Base-by-base conservation (phyloP, 164 flowering plant species). In the Sextonia rubra region DNA sequence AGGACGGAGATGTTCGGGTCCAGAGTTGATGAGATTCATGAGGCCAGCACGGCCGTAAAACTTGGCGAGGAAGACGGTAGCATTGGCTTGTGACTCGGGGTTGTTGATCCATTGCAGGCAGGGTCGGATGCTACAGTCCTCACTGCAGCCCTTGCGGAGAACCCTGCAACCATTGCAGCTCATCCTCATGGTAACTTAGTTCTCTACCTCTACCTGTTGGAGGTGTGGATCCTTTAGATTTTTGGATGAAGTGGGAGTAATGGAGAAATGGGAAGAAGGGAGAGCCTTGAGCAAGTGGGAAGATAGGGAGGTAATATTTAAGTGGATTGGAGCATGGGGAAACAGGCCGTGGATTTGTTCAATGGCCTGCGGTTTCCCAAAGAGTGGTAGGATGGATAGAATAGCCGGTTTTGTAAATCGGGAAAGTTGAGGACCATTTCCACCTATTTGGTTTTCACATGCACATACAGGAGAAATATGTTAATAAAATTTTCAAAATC, bases 31-130 rank as follows among this genome's bases (percentile, higher is more conserved):
- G 82, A 94, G 95, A 75, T 93, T 92, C 84, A 94, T 83, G 73
- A 94, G 97, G 1, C 99, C 99, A 17, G 99, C 99, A 20, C 99
- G 98, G 78, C 97, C 98, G 63, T 90, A 92, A 75, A 92, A 94
- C 80, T 94, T 94, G 77, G 98, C 99, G 2, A 94, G 93, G 71
- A 94, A 94, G n/a, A 94, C 89, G 37, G 99, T 94, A 73, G 97
- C 99, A 77, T 91, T 85, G 69, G 97, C 98, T 77, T 94, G 99
- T 22, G 99, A 88, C 23, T 92, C 94, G 2, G 93, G 86, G 74
- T 70, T 78, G 61, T 88, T 86, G 81, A 94, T 91, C 99, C 97
- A 94, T 66, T 94, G 91, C 6, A 94, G 76, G 29, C 97, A 94
- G 15, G 99, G 99, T 11, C 93, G 75, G 44, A 94, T 87, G 74